Percentiles rank a stretch among this genome's conserved stretches.
phyloP scores from a whole-genome alignment of 257 asterid genomes.

The Penstemon davidsonii region DNA sequence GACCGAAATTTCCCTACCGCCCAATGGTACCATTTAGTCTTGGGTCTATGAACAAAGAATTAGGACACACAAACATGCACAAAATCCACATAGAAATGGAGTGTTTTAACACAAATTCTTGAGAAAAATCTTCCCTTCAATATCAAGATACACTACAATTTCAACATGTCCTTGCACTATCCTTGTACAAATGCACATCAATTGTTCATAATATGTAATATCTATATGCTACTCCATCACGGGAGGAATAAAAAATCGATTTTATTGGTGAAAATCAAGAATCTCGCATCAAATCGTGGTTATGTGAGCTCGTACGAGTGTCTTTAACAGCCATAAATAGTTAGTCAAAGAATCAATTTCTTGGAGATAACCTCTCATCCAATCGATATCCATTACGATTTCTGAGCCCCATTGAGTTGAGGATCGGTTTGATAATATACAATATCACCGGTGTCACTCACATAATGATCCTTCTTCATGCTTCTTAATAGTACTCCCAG shows the following conservation, averaged over 20 bases:
- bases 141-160: background rate
- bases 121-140: slow-evolving; percentile 6
- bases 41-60: background rate
- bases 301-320: slow-evolving; percentile 15
- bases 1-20: background rate
- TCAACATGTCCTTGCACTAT: slow-evolving; percentile 10
- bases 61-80: background rate
- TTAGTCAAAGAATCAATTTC: slow-evolving; percentile 21
- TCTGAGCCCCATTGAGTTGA: slow-evolving; percentile 33
- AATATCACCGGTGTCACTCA: slow-evolving; percentile 67
- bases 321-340: slow-evolving; percentile 8
- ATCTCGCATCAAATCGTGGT: background rate
- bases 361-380: background rate
- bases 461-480: slow-evolving; percentile 73
- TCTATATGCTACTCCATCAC: slow-evolving; percentile 29
- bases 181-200: slow-evolving; percentile 17
- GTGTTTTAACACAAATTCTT: background rate
- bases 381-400: slow-evolving; percentile 23
- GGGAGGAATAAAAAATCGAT: slow-evolving; percentile 19
- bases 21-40: background rate
- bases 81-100: background rate
- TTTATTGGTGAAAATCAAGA: background rate
- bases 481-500: slow-evolving; percentile 60
- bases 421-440: slow-evolving; percentile 70
- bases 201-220: background rate